Base-by-base conservation (phyloP, 306 rosid species). In the Cicer cuneatum region DNA sequence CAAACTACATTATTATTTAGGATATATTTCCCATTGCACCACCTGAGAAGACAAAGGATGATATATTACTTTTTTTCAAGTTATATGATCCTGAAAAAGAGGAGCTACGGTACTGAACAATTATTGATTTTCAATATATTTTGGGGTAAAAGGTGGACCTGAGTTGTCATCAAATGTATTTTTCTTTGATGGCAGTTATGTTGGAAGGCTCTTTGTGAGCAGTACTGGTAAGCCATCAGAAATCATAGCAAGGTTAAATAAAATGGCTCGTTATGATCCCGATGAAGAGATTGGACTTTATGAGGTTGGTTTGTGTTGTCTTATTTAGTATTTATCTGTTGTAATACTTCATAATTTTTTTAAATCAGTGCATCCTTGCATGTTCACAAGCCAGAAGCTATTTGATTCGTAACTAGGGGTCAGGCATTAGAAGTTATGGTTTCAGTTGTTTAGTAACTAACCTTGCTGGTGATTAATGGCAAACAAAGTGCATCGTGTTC, bases 221-320 rank as follows among this genome's bases (percentile, higher is more conserved):
- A 86, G 87, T 52, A 67, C 80, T 47, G 90, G 93, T 66, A 95
- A 90, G 83, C 92, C 98, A 11, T 75, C 84, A 41, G 99, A 95
- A 81, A 85, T 89, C 45, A 52, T 95, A 81, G 59, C 82, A 7
- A 92, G 41, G 83, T 80, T 95, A 69, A 92, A 92, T 84, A 90
- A 92, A 84, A 74, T 95, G 97, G 97, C 96, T 78, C 91, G 96
- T 61, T 90, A 87, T 83, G 83, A 82, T 69, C 92, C 90, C 51
- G 97, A 90, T 16, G 97, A 92, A 77, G 97, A 92, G 76, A 95
- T 95, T 60, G 90, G 86, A 62, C 98, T 95, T 52, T 95, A 82
- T 74, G 98, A 95, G 99, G 99, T 95, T 73, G 45, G 88, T 85
- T 70, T 70, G 41, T 49, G 6, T 9, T 66, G 18, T 73, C 67